Percentiles rank a stretch among this genome's conserved stretches.
Evolutionary conservation across 305 asterid genomes (phyloP).

Genomic region (Ajuga reptans): DNA sequence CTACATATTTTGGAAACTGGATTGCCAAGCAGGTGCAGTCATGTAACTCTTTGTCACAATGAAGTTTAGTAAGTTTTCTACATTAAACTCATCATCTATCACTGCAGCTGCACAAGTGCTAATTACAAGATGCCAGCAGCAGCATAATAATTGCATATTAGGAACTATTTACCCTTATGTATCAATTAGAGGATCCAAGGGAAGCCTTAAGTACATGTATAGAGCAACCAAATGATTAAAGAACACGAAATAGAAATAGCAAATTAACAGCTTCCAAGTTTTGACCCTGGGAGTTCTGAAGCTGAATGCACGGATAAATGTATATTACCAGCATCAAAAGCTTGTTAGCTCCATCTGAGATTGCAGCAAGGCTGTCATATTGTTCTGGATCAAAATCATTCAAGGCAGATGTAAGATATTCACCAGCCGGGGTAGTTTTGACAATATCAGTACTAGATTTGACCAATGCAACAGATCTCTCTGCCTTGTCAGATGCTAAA

Average conservation of each 20-base stretch:
- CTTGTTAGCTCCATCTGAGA: conserved; percentile 99
- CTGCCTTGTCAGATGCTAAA: conserved; percentile 49
- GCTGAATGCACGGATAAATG: conserved; percentile 17
- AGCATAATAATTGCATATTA: background rate
- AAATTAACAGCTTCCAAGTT: conserved; percentile 11
- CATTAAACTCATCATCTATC: background rate
- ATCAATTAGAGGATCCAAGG: background rate
- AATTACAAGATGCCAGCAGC: background rate
- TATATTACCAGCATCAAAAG: conserved; percentile 87
- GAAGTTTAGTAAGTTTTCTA: conserved; percentile 10
- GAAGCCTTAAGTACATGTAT: background rate
- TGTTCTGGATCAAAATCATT: conserved; percentile 96
- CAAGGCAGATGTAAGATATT: conserved; percentile 91
- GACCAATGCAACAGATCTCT: conserved; percentile 69
- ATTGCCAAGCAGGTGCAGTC: conserved; percentile 12
- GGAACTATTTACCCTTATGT: background rate
- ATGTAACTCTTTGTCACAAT: background rate
- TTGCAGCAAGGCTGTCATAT: conserved; percentile 91
- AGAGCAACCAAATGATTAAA: background rate
- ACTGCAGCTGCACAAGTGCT: conserved; percentile 7
- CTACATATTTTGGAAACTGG: background rate
- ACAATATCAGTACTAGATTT: conserved; percentile 59
- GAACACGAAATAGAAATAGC: conserved; percentile 8
- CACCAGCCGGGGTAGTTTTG: conserved; percentile 96
- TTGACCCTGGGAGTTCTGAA: conserved; percentile 2